These are phyloP conservation scores for Plectosphaerella plurivora DNA, from an alignment of 2,329 filamentous ascomycete species.

Conservation along the genomic window DNA sequence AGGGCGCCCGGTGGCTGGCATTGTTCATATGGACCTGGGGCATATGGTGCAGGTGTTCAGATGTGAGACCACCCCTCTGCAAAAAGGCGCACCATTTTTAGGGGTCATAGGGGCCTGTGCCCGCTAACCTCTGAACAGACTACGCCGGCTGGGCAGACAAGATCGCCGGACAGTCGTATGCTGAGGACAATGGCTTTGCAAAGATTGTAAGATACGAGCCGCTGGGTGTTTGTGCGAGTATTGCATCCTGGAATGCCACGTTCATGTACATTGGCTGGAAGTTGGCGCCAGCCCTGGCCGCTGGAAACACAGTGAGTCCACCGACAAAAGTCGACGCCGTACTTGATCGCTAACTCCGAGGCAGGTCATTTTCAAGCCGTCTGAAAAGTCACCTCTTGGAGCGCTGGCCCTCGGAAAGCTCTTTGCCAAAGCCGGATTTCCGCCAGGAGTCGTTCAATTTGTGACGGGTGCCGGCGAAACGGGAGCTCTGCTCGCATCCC, in stretches of 20 bases:
- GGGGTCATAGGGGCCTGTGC: background rate
- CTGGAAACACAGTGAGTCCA: slow-evolving; percentile 60
- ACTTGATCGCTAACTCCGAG: slow-evolving; percentile 50
- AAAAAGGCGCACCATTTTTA: background rate
- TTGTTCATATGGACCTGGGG: background rate
- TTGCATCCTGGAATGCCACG: background rate
- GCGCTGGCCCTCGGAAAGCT: slow-evolving; percentile 66
- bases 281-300: slow-evolving; percentile 22
- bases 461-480: slow-evolving; percentile 37
- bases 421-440: slow-evolving; percentile 46
- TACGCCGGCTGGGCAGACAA: slow-evolving; percentile 80
- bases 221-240: slow-evolving; percentile 67
- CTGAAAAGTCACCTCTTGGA: slow-evolving; percentile 77
- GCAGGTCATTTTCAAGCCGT: slow-evolving; percentile 70
- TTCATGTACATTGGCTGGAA: slow-evolving; percentile 58
- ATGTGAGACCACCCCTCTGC: background rate
- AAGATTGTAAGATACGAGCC: slow-evolving; percentile 79
- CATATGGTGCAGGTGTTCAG: background rate
- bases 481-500: slow-evolving; percentile 59
- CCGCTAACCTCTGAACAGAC: slow-evolving; percentile 26
- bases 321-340: slow-evolving; percentile 9
- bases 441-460: slow-evolving; percentile 12
- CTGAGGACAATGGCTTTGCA: slow-evolving; percentile 52
- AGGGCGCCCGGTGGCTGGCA: background rate
- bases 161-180: slow-evolving; percentile 70